phyloP scores from a whole-genome alignment of 768 basidiomycete species.

The Termitomyces sp. region DNA sequence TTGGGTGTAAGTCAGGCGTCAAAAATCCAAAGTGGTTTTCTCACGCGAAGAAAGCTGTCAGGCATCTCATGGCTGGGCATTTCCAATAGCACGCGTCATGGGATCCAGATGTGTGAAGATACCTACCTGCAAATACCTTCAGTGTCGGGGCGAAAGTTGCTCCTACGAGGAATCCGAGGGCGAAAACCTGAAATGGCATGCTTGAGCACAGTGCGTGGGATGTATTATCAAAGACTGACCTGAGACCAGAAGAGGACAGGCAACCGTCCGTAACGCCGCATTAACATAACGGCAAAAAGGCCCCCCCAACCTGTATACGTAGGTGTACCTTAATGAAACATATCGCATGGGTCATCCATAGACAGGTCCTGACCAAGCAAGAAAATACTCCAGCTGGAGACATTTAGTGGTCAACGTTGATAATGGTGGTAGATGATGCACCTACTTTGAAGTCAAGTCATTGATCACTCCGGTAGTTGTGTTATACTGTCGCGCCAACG shows the following conservation, averaged over 20 bases:
- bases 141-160: constrained; percentile 54
- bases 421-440: not conserved
- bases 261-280: constrained; percentile 61
- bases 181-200: constrained; percentile 39
- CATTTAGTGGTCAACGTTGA: not conserved
- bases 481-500: constrained; percentile 50
- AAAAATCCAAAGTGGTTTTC: not conserved
- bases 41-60: constrained; percentile 56
- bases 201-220: not conserved
- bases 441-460: constrained; percentile 55
- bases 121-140: constrained; percentile 44
- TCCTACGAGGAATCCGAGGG: constrained; percentile 56
- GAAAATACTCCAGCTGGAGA: constrained; percentile 61
- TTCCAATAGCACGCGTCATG: not conserved
- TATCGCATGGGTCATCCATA: too few species aligned
- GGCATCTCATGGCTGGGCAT: constrained; percentile 52
- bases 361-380: constrained; percentile 37
- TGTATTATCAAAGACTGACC: constrained; percentile 25
- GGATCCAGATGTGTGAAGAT: not conserved
- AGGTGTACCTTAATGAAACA: not conserved
- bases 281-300: constrained; percentile 60
- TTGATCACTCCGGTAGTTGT: constrained; percentile 59
- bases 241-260: constrained; percentile 74
- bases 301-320: constrained; percentile 50
- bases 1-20: not conserved